Evolutionary conservation across 768 basidiomycete species (phyloP), one percentile per base, ranked within the genome.

Genomic region (Pholiota conissans): DNA sequence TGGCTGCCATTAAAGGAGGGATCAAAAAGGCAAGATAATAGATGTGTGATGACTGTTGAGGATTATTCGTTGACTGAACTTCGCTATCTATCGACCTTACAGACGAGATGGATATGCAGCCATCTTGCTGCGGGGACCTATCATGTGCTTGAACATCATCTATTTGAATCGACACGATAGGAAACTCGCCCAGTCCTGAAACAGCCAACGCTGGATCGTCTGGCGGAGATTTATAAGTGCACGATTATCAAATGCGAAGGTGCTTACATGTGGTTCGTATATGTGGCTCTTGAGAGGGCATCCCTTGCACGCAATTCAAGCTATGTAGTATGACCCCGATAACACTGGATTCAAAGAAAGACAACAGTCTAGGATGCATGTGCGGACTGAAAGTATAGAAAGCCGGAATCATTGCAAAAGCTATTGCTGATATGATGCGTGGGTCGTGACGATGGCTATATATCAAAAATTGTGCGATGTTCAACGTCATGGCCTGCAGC

Each of bases 331-430:
- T 71, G 26, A 77, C 75, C 54, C 83, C 79, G 7, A 92, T 63
- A 26, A 90, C 71, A 18, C 76, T 75, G 24, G 80, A 79, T 59
- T 91, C 86, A 59, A 91, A 90, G 70, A 92, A 91, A 2, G 73
- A 71, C 40, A 92, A 73, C 7, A 93, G 70, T 8, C 87, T 79
- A 14, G 77, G 71, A 57, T 84, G 76, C 85, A 91, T 89, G 59
- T 79, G 82, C 16, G 71, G 66, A 4, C 71, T 77, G 72, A 93
- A 93, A 24, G 87, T 85, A 29, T 79, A 75, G 61, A 94, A 87
- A 0, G 89, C 87, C 5, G 88, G 89, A n/a, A 93, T 79, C 53
- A 92, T 71, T 14, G 86, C 85, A 53, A 86, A 81, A 0, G 82
- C 85, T 52, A 93, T 81, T 42, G 81, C 79, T 5, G 85, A 82